Evolutionary conservation across 2,329 filamentous ascomycete genomes (phyloP), one percentile per base, ranked within the genome.

Genomic region (Fusarium luffae): DNA sequence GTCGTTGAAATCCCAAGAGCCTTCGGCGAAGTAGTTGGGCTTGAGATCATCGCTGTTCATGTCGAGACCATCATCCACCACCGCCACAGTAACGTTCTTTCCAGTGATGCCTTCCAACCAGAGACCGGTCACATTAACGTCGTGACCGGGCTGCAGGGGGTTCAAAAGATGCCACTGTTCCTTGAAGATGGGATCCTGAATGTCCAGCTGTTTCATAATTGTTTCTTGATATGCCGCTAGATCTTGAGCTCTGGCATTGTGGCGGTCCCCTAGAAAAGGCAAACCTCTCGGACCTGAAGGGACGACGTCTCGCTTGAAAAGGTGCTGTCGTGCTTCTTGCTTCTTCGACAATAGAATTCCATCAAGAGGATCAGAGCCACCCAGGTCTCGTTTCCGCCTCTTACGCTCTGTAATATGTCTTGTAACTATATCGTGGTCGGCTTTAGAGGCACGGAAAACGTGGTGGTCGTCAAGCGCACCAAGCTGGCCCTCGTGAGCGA

Each of bases 131-230:
- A 98, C 94, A 75, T 99, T 99, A 76, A 99, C 88, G 78, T 99
- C 96, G 80, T 98, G 93, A 8, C 94, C 95, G 1, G 89, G 78
- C 73, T 97, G 89, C 8, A 92, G 78, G 0, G 92, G 85, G 78
- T 99, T 99, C 83, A 92, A 90, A 48, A 99, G 83, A 85, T 99
- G 96, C 96, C 96, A 99, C 81, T 99, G 96, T 59, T 97, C 92
- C 43, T 87, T 85, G 81, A 98, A 99, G 54, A 97, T 97, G 19
- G 96, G 96, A 76, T 99, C 96, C 32, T 84, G 80, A 69, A 99
- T 98, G 16, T 85, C 84, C n/a, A 99, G 84, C 4, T 85, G 82
- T 52, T 85, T 80, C 71, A 90, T 90, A 48, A 97, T 82, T 7
- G 85, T 80, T 50, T 86, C 79, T 71, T 92, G 90, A 66, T 85